Evolutionary conservation across 805 yeast species (phyloP), one percentile per base, ranked within the genome.

Genomic region (Candida golubevii): DNA sequence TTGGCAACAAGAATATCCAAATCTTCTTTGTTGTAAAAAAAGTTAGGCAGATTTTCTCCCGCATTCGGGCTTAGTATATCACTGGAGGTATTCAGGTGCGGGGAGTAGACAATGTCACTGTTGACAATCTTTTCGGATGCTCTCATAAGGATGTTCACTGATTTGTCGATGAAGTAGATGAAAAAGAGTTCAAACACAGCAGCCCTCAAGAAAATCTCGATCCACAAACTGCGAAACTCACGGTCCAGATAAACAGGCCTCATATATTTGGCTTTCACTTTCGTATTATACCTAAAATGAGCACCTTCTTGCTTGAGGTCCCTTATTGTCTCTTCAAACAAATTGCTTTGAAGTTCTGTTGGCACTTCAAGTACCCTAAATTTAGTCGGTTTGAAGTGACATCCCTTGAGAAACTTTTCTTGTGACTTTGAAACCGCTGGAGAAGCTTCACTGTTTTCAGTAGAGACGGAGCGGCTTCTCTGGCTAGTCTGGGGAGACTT

Each of bases 101-200:
- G 35, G 10, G 52, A 42, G 18, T 38, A 35, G 13, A 48, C 42
- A 8, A 51, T 40, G 15, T 51, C 57, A 15, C 54, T 54, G 14
- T 46, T 45, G 18, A 53, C 55, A 27, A 53, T 49, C 10, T 50
- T 48, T n/a, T 44, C 49, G 0, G 57, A 51, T 10, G 52, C 57
- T 10, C 56, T 41, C 38, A 53, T 36, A 11, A 65, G 47, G 8
- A 66, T 55, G 41, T 63, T 69, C 35, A 68, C 53, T 0, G 72
- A 59, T 39, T 66, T 58, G 42, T 69, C 74, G 51, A 69, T 61
- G 47, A 69, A 62, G 46, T 67, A 69, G 2, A 60, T 58, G 47
- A 61, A 64, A 44, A 67, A 67, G 8, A 65, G 54, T 31, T 63
- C 57, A 35, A 65, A 52, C 5, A 56, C 51, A 3, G 57, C 55